phyloP scores from a whole-genome alignment of 495 filamentous ascomycete genomes.

The Penicillium nucicola region DNA sequence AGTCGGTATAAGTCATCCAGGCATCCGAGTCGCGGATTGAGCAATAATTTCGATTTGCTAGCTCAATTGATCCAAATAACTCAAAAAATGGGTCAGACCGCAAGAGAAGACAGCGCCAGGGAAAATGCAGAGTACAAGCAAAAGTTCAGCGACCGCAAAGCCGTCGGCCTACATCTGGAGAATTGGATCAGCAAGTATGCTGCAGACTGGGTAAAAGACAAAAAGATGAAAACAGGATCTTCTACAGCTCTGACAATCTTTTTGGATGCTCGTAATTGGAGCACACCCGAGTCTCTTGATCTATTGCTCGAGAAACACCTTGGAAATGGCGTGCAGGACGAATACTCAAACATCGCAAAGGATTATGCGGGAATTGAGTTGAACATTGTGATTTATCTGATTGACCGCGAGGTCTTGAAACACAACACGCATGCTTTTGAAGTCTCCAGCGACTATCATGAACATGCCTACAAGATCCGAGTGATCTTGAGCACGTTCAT shows the following conservation, averaged over 20 bases:
- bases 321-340: neutral
- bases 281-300: neutral
- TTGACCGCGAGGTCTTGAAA: neutral
- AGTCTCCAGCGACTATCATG: neutral
- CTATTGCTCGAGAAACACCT: neutral
- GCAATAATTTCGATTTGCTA: too few species aligned
- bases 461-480: neutral
- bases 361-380: neutral
- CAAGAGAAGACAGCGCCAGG: too few species aligned
- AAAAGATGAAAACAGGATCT: neutral
- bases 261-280: neutral
- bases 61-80: too few species aligned
- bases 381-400: neutral
- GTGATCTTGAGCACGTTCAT: neutral
- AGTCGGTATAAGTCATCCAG: too few species aligned
- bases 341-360: neutral
- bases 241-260: neutral
- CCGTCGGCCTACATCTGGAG: too few species aligned
- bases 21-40: too few species aligned
- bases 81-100: too few species aligned
- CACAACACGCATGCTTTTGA: neutral
- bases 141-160: too few species aligned
- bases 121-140: too few species aligned
- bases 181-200: neutral
- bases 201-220: neutral